Conservation (phyloP, 2,329 filamentous ascomycete genomes). For the Achaetomium macrosporum region DNA sequence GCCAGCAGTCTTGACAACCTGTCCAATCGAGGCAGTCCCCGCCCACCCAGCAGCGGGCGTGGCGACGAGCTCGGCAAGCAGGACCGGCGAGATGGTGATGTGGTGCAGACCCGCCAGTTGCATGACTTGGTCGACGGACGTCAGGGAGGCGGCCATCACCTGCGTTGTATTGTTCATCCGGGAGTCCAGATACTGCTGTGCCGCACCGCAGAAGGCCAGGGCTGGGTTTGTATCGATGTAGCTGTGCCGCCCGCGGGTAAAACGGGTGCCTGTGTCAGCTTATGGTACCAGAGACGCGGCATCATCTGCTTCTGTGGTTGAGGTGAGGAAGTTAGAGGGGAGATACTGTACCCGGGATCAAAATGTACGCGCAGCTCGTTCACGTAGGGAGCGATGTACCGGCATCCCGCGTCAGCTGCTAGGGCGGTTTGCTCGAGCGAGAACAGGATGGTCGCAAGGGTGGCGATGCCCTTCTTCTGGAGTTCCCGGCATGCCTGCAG, state of each 20-base stretch:
- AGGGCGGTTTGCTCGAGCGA: conserved; percentile 54
- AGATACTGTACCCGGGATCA: conserved; percentile 36
- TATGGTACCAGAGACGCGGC: background rate
- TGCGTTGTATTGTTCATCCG: conserved; percentile 37
- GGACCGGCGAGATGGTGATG: conserved; percentile 51
- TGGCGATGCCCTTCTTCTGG: conserved; percentile 48
- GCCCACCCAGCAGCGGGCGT: conserved; percentile 31
- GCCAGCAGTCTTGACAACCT: conserved; percentile 15
- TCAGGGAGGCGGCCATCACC: conserved; percentile 53
- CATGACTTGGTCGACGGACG: conserved; percentile 53
- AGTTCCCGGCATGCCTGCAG: conserved; percentile 52
- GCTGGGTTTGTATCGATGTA: conserved; percentile 45
- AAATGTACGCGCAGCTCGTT: conserved; percentile 61
- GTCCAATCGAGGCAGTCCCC: conserved; percentile 26
- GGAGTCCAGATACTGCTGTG: conserved; percentile 47
- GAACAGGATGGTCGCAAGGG: conserved; percentile 59
- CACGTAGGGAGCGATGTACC: conserved; percentile 60
- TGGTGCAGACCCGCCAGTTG: conserved; percentile 51
- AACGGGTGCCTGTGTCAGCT: background rate
- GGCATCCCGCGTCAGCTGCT: conserved; percentile 51
- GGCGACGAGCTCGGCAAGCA: conserved; percentile 43
- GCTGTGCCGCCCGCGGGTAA: conserved; percentile 26
- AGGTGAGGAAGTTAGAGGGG: too few species aligned
- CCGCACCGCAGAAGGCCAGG: conserved; percentile 44
- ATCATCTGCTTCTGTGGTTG: too few species aligned